Evolutionary conservation across 345 rosid genomes (phyloP).

Genomic region (Rubroshorea leprosula): DNA sequence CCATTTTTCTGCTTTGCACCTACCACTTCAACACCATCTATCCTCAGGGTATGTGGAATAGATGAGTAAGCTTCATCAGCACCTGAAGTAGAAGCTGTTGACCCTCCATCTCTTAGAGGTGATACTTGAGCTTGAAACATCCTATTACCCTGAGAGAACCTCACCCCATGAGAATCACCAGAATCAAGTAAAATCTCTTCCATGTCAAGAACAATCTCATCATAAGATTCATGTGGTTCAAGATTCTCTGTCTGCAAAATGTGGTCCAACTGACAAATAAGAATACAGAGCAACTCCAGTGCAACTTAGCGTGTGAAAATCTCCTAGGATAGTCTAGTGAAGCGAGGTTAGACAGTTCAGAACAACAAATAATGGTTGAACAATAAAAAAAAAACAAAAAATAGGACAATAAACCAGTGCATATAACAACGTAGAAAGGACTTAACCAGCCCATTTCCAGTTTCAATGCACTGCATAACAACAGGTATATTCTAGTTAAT

Average conservation of each 20-base stretch:
- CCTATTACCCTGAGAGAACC: slow-evolving; percentile 46
- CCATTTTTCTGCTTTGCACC: slow-evolving; percentile 95
- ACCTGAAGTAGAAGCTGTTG: slow-evolving; percentile 69
- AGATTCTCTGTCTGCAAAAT: slow-evolving; percentile 50
- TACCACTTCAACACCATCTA: slow-evolving; percentile 78
- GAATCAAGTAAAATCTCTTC: slow-evolving; percentile 89
- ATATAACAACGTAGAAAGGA: not conserved
- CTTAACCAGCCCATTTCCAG: not conserved
- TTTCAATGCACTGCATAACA: too few relatives aligned
- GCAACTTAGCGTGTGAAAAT: slow-evolving; percentile 6
- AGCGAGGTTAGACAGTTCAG: not conserved
- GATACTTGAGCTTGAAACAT: slow-evolving; percentile 44
- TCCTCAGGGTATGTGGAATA: slow-evolving; percentile 33
- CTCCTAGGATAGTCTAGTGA: slow-evolving; percentile 9
- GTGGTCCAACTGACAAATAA: slow-evolving; percentile 12
- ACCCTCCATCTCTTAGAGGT: slow-evolving; percentile 70
- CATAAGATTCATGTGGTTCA: slow-evolving; percentile 55
- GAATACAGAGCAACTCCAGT: slow-evolving; percentile 22
- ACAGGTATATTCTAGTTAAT: too few relatives aligned
- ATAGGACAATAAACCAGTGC: not conserved
- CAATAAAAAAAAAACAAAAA: not conserved
- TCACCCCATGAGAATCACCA: slow-evolving; percentile 59
- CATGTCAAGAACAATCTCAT: slow-evolving; percentile 94
- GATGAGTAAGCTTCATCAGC: slow-evolving; percentile 35
- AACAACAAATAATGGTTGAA: not conserved